Evolutionary conservation across 2,329 filamentous ascomycete species (phyloP), one percentile per base, ranked within the genome.

Genomic region (Proliferodiscus dingleyae): DNA sequence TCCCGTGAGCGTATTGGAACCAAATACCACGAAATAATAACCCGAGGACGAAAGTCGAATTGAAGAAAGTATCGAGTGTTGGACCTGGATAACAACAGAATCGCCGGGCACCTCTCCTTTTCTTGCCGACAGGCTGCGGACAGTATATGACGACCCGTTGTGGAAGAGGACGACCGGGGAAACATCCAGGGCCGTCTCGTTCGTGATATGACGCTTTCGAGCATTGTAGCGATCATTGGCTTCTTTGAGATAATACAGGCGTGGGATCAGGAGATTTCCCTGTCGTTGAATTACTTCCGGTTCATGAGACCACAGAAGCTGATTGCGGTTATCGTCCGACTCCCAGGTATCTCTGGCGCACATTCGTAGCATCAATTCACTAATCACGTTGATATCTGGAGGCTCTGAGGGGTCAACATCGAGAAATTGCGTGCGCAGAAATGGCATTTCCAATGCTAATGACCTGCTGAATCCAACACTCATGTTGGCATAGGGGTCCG

Each of bases 351-450:
- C 6, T 11, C 6, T 26, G 24, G 24, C 24, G 11, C 11, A 26
- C 6, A 26, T 6, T 26, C 11, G 24, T 26, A 26, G 6, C 24
- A 26, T 26, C 6, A 6, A 26, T 26, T 26, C 24, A 11, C 24
- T 26, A 26, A 26, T 26, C 6, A 26, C 6, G 11, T 26, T 26
- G 11, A 11, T 11, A 26, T 26, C 24, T 11, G 24, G 24, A 11
- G 24, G 6, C 24, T 28, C 21, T 3, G 19, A 11, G 1, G 15
- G 13, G 16, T 45, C 43, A 16, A 48, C 11, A 43, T 56, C 54
- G 11, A 56, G 29, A 24, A 50, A 40, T 24, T 53, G 49, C n/a
- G 44, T 13, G 8, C 28, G 21, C 5, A 55, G 26, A 29, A 53
- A 33, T n/a, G 52, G 50, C 16, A 46, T 9, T 28, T 56, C 54